phyloP scores from a whole-genome alignment of 345 rosid species.

The Barbarea vulgaris region DNA sequence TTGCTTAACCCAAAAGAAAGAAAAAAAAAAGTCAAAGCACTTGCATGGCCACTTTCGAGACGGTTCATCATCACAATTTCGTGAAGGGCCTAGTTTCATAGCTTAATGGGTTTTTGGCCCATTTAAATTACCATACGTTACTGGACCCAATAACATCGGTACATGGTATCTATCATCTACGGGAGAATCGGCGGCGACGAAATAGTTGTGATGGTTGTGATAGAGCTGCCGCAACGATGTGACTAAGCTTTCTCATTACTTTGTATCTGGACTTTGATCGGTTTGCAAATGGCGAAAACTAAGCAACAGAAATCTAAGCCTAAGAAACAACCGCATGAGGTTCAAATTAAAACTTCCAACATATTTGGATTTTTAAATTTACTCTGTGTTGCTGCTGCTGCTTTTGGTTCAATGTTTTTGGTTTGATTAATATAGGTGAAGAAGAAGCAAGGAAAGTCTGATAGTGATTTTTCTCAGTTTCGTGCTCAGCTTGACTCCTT shows the following conservation, averaged over 20 bases:
- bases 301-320: slow-evolving; percentile 67
- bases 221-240: slow-evolving; percentile 20
- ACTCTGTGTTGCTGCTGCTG: background rate
- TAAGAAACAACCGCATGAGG: slow-evolving; percentile 62
- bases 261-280: background rate
- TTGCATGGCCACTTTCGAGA: too few relatives aligned
- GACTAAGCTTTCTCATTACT: background rate
- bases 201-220: background rate
- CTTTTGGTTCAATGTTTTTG: background rate
- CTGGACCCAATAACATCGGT: background rate
- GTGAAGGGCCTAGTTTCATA: background rate
- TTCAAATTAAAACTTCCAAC: background rate
- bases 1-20: too few relatives aligned
- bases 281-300: slow-evolving; percentile 64
- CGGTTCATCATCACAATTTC: too few relatives aligned
- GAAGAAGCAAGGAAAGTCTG: slow-evolving; percentile 64
- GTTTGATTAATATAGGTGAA: slow-evolving; percentile 57
- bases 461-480: slow-evolving; percentile 61
- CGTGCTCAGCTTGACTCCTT: slow-evolving; percentile 66
- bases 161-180: background rate
- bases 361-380: background rate
- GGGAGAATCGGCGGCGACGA: slow-evolving; percentile 21
- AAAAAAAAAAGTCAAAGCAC: too few relatives aligned
- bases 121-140: background rate
- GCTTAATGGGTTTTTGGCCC: background rate